Conservation (phyloP, 1,284 basidiomycete species). For the Phylloboletellus chloephorus region DNA sequence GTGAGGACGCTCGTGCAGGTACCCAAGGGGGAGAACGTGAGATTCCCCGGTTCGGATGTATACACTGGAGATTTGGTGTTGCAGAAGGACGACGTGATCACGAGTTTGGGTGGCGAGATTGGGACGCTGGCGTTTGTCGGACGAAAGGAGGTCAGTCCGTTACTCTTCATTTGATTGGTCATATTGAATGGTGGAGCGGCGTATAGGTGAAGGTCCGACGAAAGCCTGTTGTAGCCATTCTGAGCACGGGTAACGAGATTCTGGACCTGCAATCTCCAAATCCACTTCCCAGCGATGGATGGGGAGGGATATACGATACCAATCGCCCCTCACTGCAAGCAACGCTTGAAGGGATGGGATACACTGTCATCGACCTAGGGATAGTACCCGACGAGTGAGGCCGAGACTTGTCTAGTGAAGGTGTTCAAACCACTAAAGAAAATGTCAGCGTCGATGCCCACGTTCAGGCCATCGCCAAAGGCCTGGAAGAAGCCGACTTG, state of each 20-base stretch:
- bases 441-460: slow-evolving; percentile 54
- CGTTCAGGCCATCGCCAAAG: slow-evolving; percentile 50
- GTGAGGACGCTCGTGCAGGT: slow-evolving; percentile 66
- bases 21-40: slow-evolving; percentile 65
- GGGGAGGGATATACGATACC: slow-evolving; percentile 76
- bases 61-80: slow-evolving; percentile 63
- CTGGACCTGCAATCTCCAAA: slow-evolving; percentile 53
- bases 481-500: slow-evolving; percentile 63
- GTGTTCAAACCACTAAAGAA: slow-evolving; percentile 3
- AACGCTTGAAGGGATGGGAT: slow-evolving; percentile 67
- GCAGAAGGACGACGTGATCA: slow-evolving; percentile 55
- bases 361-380: slow-evolving; percentile 75
- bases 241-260: slow-evolving; percentile 85
- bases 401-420: neutral
- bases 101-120: slow-evolving; percentile 74
- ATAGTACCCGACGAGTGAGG: slow-evolving; percentile 67
- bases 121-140: slow-evolving; percentile 81
- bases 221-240: slow-evolving; percentile 71
- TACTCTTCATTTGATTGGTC: neutral
- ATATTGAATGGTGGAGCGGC: neutral
- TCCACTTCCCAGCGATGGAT: slow-evolving; percentile 39
- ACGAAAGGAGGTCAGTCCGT: slow-evolving; percentile 48
- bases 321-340: slow-evolving; percentile 77
- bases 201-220: slow-evolving; percentile 58
- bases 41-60: slow-evolving; percentile 72